A percentile compares a stretch with the other conserved stretches of the same genome.
phyloP scores from a whole-genome alignment of 129 eudicot genomes.

The Calendula officinalis region DNA sequence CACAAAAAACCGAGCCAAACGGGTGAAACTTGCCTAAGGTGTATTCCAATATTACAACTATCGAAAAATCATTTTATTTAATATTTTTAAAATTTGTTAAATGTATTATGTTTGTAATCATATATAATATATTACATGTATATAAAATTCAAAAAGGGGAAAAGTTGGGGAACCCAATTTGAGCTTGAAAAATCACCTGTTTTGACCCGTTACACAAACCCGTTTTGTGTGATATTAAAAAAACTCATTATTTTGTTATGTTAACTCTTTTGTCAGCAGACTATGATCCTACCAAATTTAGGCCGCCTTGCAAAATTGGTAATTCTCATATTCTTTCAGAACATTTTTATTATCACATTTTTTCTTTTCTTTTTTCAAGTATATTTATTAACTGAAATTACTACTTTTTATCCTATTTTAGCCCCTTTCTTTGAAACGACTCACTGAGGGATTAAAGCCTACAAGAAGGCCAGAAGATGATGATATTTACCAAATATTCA shows the following conservation, averaged over 20 bases:
- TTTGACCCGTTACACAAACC: no score
- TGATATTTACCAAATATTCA: conserved; percentile 75
- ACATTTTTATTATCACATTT: not conserved
- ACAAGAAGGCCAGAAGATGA: conserved; percentile 54
- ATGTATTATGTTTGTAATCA: not conserved
- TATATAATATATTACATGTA: not conserved
- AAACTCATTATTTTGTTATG: conserved; percentile 2
- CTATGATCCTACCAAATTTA: conserved; percentile 78
- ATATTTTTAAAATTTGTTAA: not conserved
- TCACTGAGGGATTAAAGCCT: conserved; percentile 76
- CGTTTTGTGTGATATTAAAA: not conserved
- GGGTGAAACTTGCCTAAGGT: not conserved
- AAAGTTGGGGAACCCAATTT: no score
- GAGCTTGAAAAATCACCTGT: no score
- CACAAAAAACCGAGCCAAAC: not conserved
- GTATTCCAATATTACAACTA: not conserved
- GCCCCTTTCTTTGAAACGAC: conserved; percentile 88
- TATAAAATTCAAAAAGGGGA: no score
- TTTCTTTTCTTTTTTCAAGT: not conserved
- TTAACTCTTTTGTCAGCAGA: conserved; percentile 47
- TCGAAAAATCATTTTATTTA: not conserved
- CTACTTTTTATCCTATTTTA: conserved; percentile 35
- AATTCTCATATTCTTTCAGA: conserved; percentile 25
- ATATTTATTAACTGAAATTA: not conserved
- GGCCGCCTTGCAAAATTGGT: conserved; percentile 96